Evolutionary conservation across 2,329 filamentous ascomycete genomes (phyloP).

Genomic region (Hymenoscyphus fructigenus): DNA sequence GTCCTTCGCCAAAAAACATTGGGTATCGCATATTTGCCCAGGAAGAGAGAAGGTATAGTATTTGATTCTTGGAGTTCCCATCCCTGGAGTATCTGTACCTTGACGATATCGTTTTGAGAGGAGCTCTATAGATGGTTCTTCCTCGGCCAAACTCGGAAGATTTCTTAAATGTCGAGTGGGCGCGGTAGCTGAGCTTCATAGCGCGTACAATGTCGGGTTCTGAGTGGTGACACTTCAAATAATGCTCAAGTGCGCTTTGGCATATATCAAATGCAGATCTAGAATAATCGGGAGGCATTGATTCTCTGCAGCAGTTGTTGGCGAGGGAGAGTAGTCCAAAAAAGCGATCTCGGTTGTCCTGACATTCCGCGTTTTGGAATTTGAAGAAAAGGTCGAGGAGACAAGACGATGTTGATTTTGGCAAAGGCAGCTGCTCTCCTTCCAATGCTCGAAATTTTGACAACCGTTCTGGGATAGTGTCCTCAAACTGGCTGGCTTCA

Average conservation of each 20-base stretch:
- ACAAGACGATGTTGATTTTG: background rate
- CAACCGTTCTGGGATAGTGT: background rate
- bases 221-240: background rate
- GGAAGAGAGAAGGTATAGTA: background rate
- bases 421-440: too few relatives aligned
- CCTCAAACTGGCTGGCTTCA: background rate
- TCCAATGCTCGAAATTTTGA: background rate
- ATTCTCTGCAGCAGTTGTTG: background rate
- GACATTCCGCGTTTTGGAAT: background rate
- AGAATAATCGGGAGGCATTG: background rate
- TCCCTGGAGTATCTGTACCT: background rate
- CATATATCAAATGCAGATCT: background rate
- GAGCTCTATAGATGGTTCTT: background rate
- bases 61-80: background rate
- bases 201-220: background rate
- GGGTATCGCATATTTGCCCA: background rate
- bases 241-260: background rate
- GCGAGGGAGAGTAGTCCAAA: background rate
- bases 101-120: background rate
- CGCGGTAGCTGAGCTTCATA: background rate
- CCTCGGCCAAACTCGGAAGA: background rate
- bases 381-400: background rate
- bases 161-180: background rate
- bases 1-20: background rate
- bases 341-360: background rate